Conservation (phyloP, 139 green algal genomes). For the Dunaliella sp. region DNA sequence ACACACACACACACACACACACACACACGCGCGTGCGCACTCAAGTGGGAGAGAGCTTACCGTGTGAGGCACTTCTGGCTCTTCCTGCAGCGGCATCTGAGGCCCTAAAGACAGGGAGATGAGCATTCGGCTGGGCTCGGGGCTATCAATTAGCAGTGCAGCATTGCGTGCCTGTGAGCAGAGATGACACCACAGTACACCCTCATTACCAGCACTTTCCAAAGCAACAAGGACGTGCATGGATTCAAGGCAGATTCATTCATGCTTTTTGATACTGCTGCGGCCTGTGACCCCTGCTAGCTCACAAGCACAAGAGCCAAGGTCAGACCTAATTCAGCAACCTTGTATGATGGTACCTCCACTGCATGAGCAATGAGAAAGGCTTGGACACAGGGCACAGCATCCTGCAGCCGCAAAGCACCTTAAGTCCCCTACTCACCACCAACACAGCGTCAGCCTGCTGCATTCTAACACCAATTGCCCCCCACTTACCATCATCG, state of each 20-base stretch:
- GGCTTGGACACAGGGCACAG: too few relatives aligned
- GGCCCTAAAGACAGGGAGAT: slow-evolving; percentile 42
- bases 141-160: not conserved
- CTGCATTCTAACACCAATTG: too few relatives aligned
- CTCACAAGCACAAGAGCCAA: too few relatives aligned
- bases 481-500: too few relatives aligned
- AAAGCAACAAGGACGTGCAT: not conserved
- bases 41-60: slow-evolving; percentile 1
- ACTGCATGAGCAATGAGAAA: too few relatives aligned
- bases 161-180: not conserved
- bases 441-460: too few relatives aligned
- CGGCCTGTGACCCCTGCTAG: not conserved
- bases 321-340: too few relatives aligned
- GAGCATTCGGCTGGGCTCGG: slow-evolving; percentile 31
- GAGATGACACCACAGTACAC: not conserved
- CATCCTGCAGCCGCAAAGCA: too few relatives aligned
- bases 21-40: too few relatives aligned
- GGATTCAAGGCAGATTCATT: not conserved
- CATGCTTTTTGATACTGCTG: not conserved
- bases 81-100: slow-evolving; percentile 27
- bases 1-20: too few relatives aligned
- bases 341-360: too few relatives aligned
- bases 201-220: not conserved
- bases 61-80: not conserved
- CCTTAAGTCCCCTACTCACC: too few relatives aligned